phyloP scores from a whole-genome alignment of 1,139 yeast species.

The Candida pseudoviswanathii region DNA sequence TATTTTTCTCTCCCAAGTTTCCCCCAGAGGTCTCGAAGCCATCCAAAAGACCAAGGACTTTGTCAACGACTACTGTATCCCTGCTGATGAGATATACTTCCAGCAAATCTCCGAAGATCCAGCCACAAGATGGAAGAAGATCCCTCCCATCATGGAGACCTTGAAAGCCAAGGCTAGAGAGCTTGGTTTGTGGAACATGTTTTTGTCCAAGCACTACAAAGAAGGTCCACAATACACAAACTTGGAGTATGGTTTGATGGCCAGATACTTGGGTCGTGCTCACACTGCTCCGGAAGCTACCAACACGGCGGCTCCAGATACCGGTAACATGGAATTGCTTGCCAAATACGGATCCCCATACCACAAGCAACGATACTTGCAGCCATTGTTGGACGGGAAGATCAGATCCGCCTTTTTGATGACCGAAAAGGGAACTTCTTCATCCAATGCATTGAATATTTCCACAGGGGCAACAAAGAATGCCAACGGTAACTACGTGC shows the following conservation, averaged over 20 bases:
- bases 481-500: constrained; percentile 50
- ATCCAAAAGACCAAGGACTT: constrained; percentile 53
- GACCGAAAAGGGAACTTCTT: constrained; percentile 69
- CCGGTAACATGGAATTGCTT: constrained; percentile 75
- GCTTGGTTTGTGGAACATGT: constrained; percentile 68
- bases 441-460: constrained; percentile 70
- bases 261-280: constrained; percentile 64
- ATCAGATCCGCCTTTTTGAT: constrained; percentile 69
- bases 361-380: constrained; percentile 57
- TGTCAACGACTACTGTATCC: constrained; percentile 61
- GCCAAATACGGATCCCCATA: constrained; percentile 57
- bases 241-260: constrained; percentile 72
- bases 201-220: constrained; percentile 55
- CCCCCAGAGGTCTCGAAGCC: constrained; percentile 54
- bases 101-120: constrained; percentile 44
- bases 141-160: constrained; percentile 55
- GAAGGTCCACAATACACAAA: constrained; percentile 70
- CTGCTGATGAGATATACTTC: constrained; percentile 53
- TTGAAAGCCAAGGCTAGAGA: constrained; percentile 58
- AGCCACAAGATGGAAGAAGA: constrained; percentile 47
- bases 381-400: constrained; percentile 59
- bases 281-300: constrained; percentile 63
- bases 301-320: constrained; percentile 69
- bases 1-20: constrained; percentile 43
- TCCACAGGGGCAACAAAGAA: constrained; percentile 50